Base-by-base conservation (phyloP, 148 eudicot genomes). In the Gaultheria prostrata region DNA sequence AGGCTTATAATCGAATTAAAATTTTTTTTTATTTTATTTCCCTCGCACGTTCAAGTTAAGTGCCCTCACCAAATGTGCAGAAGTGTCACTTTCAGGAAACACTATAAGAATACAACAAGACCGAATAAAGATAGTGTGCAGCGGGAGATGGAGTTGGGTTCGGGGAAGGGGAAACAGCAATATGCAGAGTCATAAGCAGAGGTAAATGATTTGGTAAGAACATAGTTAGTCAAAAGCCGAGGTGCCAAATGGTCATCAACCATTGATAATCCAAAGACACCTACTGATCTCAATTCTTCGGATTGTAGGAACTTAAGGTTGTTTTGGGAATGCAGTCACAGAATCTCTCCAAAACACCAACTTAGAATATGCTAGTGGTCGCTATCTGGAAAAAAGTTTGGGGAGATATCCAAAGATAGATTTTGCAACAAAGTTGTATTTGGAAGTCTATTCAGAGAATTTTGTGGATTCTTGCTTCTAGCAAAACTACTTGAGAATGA, bases 241-340 rank as follows among this genome's bases (percentile, higher is more conserved):
- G 11, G 28, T 28, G 13, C 67, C 24, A 24, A 9, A 63, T 63
- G 14, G 30, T 24, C 70, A 63, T 63, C 70, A 24, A 63, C 0
- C 70, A 24, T 63, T 63, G 69, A 61, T 28, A 61, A 61, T 61
- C 69, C 69, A 61, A 61, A 61, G 24, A 61, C 69, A 61, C 69
- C 69, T 61, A 61, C n/a, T 4, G 70, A 63, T 30, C 70, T 10
- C 30, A 0, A 61, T 61, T 61, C 13, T n/a, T 61, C 69, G 6
- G 24, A 61, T n/a, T 3, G 13, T 61, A 61, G 30, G 14, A 63
- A 30, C 32, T 24, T 54, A 54, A 54, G 57, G 57, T 54, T 54
- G 57, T 54, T 54, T 54, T 54, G 18, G 57, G 57, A 54, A 54
- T 4, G 57, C 57, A 54, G 18, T 53, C 18, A 14, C 57, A 54